Conservation (phyloP, 2,329 filamentous ascomycete genomes). For the Diaporthe sp. region DNA sequence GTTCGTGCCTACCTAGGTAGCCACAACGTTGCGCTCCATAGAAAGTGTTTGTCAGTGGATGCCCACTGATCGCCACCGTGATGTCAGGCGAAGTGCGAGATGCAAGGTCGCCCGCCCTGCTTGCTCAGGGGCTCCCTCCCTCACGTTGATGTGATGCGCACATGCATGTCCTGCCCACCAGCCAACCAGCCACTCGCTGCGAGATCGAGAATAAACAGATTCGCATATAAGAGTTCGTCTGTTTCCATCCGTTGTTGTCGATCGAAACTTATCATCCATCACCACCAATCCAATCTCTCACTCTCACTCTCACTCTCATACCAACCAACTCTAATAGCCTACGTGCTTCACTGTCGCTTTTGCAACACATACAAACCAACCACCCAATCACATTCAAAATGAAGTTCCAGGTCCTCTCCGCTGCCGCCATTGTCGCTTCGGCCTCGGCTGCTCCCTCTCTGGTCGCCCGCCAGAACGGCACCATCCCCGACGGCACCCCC, state of each 20-base stretch:
- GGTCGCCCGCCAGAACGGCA: slow-evolving; percentile 43
- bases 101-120: not conserved
- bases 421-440: slow-evolving; percentile 60
- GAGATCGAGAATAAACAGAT: slow-evolving; percentile 8
- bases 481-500: slow-evolving; percentile 47
- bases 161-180: not conserved
- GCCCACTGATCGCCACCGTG: slow-evolving; percentile 33
- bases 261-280: slow-evolving; percentile 1
- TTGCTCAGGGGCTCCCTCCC: slow-evolving; percentile 25
- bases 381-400: slow-evolving; percentile 41
- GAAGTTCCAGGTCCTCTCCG: slow-evolving; percentile 69
- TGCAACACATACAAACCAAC: not conserved
- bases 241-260: not conserved
- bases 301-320: slow-evolving; percentile 11
- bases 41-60: slow-evolving; percentile 27
- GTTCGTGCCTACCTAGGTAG: slow-evolving; percentile 5
- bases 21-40: slow-evolving; percentile 13
- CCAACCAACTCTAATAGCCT: slow-evolving; percentile 6
- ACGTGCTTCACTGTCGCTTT: slow-evolving; percentile 18
- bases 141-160: not conserved
- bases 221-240: slow-evolving; percentile 22
- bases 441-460: slow-evolving; percentile 49
- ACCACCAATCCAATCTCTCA: slow-evolving; percentile 20
- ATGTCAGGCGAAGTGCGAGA: slow-evolving; percentile 32
- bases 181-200: not conserved